A percentile compares a stretch with the other conserved stretches of the same genome.
phyloP scores from a whole-genome alignment of 768 basidiomycete species.

The Pleurotus djamor region DNA sequence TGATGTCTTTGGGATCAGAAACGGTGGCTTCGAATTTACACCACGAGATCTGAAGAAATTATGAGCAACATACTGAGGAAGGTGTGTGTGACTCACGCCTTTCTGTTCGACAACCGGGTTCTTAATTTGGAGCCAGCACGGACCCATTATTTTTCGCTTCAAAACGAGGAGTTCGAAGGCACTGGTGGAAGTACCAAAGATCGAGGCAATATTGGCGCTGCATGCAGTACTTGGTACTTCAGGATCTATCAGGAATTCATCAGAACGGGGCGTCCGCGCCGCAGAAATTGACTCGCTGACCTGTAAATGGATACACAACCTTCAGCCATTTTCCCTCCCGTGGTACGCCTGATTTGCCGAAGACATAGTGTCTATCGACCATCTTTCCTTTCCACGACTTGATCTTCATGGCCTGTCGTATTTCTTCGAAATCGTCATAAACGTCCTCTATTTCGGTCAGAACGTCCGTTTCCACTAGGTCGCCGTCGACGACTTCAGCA shows the following conservation, averaged over 20 bases:
- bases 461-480: constrained; percentile 70
- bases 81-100: constrained; percentile 51
- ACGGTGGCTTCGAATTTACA: constrained; percentile 91
- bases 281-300: constrained; percentile 37
- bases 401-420: constrained; percentile 71
- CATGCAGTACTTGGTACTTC: constrained; percentile 69
- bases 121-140: constrained; percentile 92
- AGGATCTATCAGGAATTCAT: constrained; percentile 46
- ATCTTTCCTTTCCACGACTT: constrained; percentile 79
- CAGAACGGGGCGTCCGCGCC: background rate
- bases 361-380: constrained; percentile 90
- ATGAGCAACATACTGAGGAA: background rate
- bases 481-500: constrained; percentile 57
- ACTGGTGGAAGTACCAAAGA: constrained; percentile 90
- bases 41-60: constrained; percentile 80
- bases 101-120: constrained; percentile 72
- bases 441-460: constrained; percentile 72
- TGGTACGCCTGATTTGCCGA: constrained; percentile 83
- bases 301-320: constrained; percentile 86
- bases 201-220: constrained; percentile 81
- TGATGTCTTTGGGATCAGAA: constrained; percentile 84
- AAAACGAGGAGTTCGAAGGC: constrained; percentile 93
- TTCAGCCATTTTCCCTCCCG: constrained; percentile 85
- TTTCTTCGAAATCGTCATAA: constrained; percentile 77
- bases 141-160: constrained; percentile 98